phyloP scores from a whole-genome alignment of 2,329 filamentous ascomycete species.

The Aspergillus luchuensis region DNA sequence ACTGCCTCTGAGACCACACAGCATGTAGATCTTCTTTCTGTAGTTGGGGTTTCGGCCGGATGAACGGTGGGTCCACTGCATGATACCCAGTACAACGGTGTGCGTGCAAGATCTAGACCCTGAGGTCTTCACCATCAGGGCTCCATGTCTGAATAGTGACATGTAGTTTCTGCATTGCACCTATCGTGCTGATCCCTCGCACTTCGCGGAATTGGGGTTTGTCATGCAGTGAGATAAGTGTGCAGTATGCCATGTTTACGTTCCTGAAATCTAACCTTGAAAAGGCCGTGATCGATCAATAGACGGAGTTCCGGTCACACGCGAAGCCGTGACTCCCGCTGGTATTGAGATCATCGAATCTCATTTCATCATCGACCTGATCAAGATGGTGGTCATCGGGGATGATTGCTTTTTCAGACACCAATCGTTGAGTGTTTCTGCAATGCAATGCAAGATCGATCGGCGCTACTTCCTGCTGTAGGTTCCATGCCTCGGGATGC shows the following conservation, averaged over 20 bases:
- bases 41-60: not conserved
- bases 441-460: slow-evolving; percentile 22
- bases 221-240: not conserved
- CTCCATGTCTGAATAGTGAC: not conserved
- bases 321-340: not conserved
- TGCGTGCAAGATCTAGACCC: not conserved
- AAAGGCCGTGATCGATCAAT: too few species aligned
- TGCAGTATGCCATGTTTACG: too few species aligned
- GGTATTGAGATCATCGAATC: not conserved
- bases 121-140: not conserved
- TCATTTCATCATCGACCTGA: not conserved
- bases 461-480: slow-evolving; percentile 7
- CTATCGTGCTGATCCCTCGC: not conserved
- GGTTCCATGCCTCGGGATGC: slow-evolving; percentile 1
- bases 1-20: not conserved
- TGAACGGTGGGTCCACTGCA: not conserved
- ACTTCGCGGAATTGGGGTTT: not conserved
- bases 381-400: not conserved
- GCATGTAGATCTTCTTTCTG: not conserved
- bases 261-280: too few species aligned
- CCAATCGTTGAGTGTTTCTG: slow-evolving; percentile 8
- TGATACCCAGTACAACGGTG: not conserved
- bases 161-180: not conserved
- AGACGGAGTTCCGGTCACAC: not conserved
- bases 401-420: slow-evolving; percentile 5